These are phyloP conservation scores for Beauveria sp. DNA, from an alignment of 2,329 filamentous ascomycete species.

Conservation along the genomic window DNA sequence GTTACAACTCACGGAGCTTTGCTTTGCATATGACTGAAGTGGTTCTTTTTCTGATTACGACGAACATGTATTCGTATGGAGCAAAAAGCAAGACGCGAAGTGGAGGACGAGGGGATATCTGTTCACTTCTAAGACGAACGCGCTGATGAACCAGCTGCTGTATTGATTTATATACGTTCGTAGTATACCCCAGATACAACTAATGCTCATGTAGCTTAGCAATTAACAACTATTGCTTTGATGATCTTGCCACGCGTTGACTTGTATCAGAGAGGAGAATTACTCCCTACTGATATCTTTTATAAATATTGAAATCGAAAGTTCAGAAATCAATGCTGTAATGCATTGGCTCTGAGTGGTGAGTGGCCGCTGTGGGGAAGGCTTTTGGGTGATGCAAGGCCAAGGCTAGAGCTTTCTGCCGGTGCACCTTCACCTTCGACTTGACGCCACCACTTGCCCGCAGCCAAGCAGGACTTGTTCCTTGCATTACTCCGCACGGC, in stretches of 20 bases:
- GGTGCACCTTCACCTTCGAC: not conserved
- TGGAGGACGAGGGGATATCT: constrained; percentile 5
- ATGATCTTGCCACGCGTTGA: not conserved
- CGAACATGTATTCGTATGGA: constrained; percentile 6
- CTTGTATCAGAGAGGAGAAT: not conserved
- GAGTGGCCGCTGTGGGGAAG: constrained; percentile 8
- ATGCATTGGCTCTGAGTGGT: constrained; percentile 1
- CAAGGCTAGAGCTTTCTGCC: constrained; percentile 4
- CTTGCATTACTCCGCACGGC: not conserved
- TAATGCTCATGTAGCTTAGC: constrained; percentile 10
- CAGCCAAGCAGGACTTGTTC: not conserved
- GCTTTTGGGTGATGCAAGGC: not conserved
- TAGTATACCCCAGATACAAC: constrained; percentile 11
- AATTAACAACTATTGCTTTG: constrained; percentile 4
- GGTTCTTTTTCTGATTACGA: constrained; percentile 5
- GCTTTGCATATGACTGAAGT: constrained; percentile 11
- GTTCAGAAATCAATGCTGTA: not conserved
- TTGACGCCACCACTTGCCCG: not conserved
- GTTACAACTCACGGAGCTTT: constrained; percentile 5
- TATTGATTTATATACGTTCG: constrained; percentile 11
- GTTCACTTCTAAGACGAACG: constrained; percentile 11
- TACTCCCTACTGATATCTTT: not conserved
- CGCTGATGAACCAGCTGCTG: constrained; percentile 10
- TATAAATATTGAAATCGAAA: not conserved
- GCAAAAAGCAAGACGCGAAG: not conserved